Evolutionary conservation across 2,329 filamentous ascomycete species (phyloP).

Genomic region (Diaporthe capsici): DNA sequence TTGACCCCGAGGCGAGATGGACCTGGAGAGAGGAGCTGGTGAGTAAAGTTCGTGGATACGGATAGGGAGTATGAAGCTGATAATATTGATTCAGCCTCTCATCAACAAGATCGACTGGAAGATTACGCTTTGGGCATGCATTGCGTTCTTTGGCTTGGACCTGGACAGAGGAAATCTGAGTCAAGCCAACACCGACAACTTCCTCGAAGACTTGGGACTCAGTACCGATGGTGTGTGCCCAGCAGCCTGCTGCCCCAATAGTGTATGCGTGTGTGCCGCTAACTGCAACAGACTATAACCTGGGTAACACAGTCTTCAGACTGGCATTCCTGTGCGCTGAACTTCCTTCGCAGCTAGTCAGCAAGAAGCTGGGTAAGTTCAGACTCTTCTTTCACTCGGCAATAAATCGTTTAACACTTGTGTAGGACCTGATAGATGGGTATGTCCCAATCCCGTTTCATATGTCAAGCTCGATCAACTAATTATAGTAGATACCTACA

Average conservation of each 20-base stretch:
- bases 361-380: constrained; percentile 60
- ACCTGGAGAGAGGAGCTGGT: constrained; percentile 53
- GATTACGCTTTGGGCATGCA: constrained; percentile 65
- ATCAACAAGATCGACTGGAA: constrained; percentile 62
- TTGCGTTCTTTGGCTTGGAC: constrained; percentile 68
- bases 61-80: background rate
- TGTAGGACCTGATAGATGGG: constrained; percentile 49
- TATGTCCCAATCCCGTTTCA: background rate
- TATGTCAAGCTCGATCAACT: background rate
- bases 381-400: background rate
- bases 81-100: constrained; percentile 26
- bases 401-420: background rate
- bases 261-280: background rate
- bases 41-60: rapidly evolving
- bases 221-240: constrained; percentile 47
- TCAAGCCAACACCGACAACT: constrained; percentile 53
- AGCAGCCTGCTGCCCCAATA: no score
- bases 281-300: constrained; percentile 59
- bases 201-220: constrained; percentile 51
- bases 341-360: constrained; percentile 72
- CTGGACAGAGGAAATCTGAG: constrained; percentile 63
- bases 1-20: constrained; percentile 54
- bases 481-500: constrained; percentile 47
- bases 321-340: constrained; percentile 70
- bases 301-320: constrained; percentile 68